Base-by-base conservation (phyloP, 2,329 filamentous ascomycete species). In the Epichloe sp. region DNA sequence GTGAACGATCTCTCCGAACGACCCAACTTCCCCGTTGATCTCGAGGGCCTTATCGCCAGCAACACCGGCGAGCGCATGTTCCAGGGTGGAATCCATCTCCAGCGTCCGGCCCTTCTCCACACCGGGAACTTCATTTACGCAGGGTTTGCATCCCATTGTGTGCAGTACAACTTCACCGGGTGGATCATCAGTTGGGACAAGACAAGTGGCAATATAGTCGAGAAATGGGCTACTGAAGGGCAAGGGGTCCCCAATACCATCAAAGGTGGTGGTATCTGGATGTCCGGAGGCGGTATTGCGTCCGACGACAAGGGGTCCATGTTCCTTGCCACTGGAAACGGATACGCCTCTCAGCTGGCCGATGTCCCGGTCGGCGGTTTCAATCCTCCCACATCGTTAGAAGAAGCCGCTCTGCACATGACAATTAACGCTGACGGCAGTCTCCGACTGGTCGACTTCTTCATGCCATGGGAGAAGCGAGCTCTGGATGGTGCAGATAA, bases 91-190 rank as follows among this genome's bases (percentile, higher is more conserved):
- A 70, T 75, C 4, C 68, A 76, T 38, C 68, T 76, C 35, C 76
- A 79, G 56, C 67, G 75, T 7, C 73, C 77, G 0, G 71, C 67
- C 3, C 59, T 80, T 12, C 63, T 72, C 1, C 64, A 73, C 23
- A 61, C 71, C 0, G 72, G 72, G 2, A 65, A 71, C 48, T 69
- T 67, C 43, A 63, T 80, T 5, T 77, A 78, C 50, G 73, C 70
- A 0, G 75, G 68, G 0, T 79, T 79, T 53, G 76, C 74, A 0
- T 76, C 74, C 10, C 72, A 79, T 54, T 80, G 76, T 47, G 76
- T 77, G 23, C 67, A 73, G 51, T 79, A 73, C 59, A 77, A 79
- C 57, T 78, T 78, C 54, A 77, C 75, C 1, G 74, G 75, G 23
- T 72, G 71, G 64, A 63, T 78, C 41, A 65, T 78, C 41, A 73